A percentile compares a stretch with the other conserved stretches of the same genome.
These are phyloP conservation scores for Strigomonas galati DNA, from an alignment of 208 protist species.

Conservation along the genomic window DNA sequence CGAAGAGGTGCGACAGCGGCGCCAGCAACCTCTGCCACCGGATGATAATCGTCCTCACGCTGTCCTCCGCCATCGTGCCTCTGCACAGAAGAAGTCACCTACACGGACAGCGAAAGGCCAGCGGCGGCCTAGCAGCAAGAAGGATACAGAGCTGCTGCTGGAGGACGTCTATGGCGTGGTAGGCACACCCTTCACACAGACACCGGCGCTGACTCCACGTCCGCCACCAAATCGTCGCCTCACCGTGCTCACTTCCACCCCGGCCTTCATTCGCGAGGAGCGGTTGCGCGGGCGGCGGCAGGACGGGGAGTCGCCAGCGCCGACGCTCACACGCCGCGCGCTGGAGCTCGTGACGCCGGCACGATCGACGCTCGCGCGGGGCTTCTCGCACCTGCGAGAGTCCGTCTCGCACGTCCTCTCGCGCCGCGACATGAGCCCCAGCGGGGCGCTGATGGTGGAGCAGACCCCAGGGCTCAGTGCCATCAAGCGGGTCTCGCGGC, in stretches of 20 bases:
- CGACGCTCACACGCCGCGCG: constrained; percentile 20
- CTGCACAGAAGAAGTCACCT: not conserved
- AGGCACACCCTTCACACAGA: not conserved
- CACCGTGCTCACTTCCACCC: constrained; percentile 36
- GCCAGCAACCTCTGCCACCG: too few species aligned
- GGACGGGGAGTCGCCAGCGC: not conserved
- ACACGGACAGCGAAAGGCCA: not conserved
- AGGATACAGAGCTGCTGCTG: not conserved
- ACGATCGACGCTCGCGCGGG: constrained; percentile 24
- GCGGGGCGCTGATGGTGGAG: not conserved
- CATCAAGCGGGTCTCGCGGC: too few species aligned
- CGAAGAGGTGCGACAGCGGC: too few species aligned
- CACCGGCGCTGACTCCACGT: not conserved
- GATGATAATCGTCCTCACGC: too few species aligned
- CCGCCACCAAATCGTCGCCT: constrained; percentile 19
- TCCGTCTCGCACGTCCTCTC: constrained; percentile 19
- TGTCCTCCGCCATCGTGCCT: too few species aligned
- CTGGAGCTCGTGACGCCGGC: constrained; percentile 16
- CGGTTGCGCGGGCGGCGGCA: not conserved
- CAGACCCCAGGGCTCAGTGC: too few species aligned
- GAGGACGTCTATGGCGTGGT: not conserved
- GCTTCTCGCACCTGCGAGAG: constrained; percentile 49
- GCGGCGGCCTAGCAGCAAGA: not conserved
- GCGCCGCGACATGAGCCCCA: not conserved
- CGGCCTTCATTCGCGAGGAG: constrained; percentile 28